phyloP scores from a whole-genome alignment of 176 grass and related monocot genomes.

The Rhynchospora breviuscula region DNA sequence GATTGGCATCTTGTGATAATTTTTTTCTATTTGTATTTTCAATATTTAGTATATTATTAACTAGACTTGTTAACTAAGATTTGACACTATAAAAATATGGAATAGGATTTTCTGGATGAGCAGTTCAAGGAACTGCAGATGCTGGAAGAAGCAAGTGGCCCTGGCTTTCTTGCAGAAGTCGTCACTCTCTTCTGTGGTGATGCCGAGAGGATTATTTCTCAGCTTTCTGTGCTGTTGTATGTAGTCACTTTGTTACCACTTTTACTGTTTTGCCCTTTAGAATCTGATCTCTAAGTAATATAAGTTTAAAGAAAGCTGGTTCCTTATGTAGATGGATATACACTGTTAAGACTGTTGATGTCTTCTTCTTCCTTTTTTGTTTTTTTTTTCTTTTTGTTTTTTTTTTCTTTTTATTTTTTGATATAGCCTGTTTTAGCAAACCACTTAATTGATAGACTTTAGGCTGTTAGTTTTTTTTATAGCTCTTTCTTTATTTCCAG shows the following conservation, averaged over 20 bases:
- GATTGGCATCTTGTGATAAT: background rate
- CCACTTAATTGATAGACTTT: background rate
- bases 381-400: too few relatives aligned
- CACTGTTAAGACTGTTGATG: background rate
- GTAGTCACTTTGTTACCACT: background rate
- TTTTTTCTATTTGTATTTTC: background rate
- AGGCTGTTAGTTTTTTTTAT: background rate
- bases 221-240: constrained; percentile 48
- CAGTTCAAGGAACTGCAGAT: constrained; percentile 86
- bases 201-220: constrained; percentile 50
- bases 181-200: constrained; percentile 70
- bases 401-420: background rate
- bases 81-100: background rate
- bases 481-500: background rate
- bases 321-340: background rate
- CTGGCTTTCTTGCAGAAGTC: constrained; percentile 65
- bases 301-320: background rate
- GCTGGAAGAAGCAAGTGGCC: constrained; percentile 56
- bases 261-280: background rate
- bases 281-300: background rate
- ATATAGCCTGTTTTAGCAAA: background rate
- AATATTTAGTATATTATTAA: background rate
- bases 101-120: constrained; percentile 65
- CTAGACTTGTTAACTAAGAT: background rate
- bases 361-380: too few relatives aligned